These are phyloP conservation scores for Candida quercuum DNA, from an alignment of 805 yeast genomes.

Conservation along the genomic window DNA sequence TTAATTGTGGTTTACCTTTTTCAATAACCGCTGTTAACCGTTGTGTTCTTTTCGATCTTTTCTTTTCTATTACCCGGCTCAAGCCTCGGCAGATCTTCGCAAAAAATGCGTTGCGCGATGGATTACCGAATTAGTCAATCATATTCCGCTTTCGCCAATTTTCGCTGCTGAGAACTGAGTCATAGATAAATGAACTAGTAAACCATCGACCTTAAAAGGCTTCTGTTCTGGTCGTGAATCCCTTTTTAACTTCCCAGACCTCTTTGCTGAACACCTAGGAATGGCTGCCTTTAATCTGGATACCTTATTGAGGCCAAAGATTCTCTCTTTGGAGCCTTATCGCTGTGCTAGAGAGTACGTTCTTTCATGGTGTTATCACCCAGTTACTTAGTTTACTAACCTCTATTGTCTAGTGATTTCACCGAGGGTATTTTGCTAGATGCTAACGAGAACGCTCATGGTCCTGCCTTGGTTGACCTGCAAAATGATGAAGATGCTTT, in stretches of 20 bases:
- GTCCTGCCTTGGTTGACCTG: slow-evolving; percentile 60
- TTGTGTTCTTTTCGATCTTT: too few relatives aligned
- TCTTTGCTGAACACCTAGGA: slow-evolving; percentile 1
- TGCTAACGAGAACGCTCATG: slow-evolving; percentile 95
- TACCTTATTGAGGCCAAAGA: slow-evolving; percentile 77
- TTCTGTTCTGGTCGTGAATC: too few relatives aligned
- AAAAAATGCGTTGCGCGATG: too few relatives aligned
- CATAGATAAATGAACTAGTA: not conserved
- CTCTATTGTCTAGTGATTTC: slow-evolving; percentile 47
- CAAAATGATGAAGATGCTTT: slow-evolving; percentile 39
- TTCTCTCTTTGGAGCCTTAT: slow-evolving; percentile 78
- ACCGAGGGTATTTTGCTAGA: slow-evolving; percentile 83
- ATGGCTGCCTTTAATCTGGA: slow-evolving; percentile 45
- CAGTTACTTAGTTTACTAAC: not conserved
- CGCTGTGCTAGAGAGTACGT: slow-evolving; percentile 86
- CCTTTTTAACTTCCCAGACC: too few relatives aligned
- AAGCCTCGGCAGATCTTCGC: too few relatives aligned
- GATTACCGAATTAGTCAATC: too few relatives aligned
- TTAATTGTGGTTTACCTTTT: too few relatives aligned
- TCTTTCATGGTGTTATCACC: not conserved
- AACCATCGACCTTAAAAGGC: too few relatives aligned
- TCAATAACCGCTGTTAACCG: too few relatives aligned
- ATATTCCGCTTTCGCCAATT: not conserved
- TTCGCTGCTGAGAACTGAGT: not conserved
- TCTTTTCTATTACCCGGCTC: too few relatives aligned